A percentile compares a stretch with the other conserved stretches of the same genome.
Evolutionary conservation across 768 basidiomycete genomes (phyloP).

Genomic region (Rickenella mellea): DNA sequence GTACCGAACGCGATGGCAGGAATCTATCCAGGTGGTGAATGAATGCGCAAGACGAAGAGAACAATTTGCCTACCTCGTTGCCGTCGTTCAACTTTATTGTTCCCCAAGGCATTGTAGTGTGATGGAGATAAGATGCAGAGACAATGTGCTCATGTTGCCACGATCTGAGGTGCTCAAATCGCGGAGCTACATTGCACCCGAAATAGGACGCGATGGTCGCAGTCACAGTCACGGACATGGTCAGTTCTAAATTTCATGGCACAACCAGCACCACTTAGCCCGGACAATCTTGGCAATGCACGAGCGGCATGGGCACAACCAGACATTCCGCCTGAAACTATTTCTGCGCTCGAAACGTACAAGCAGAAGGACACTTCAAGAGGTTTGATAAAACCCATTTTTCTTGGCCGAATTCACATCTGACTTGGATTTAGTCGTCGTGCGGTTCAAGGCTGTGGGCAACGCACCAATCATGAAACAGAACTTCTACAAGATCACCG

Average conservation of each 20-base stretch:
- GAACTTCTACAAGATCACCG: slow-evolving; percentile 96
- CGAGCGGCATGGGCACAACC: too few relatives aligned
- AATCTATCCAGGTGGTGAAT: slow-evolving; percentile 27
- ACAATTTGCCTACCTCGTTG: slow-evolving; percentile 15
- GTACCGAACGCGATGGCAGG: slow-evolving; percentile 58
- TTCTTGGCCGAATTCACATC: neutral
- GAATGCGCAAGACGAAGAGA: neutral
- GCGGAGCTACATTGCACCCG: too few relatives aligned
- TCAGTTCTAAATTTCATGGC: too few relatives aligned
- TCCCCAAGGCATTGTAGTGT: slow-evolving; percentile 22
- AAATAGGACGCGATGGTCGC: too few relatives aligned
- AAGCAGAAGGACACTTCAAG: slow-evolving; percentile 79
- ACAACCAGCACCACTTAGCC: too few relatives aligned
- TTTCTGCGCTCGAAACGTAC: slow-evolving; percentile 75
- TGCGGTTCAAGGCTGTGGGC: slow-evolving; percentile 95
- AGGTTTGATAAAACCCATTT: slow-evolving; percentile 30
- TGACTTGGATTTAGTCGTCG: slow-evolving; percentile 56
- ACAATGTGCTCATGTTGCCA: too few relatives aligned
- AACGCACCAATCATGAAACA: slow-evolving; percentile 99
- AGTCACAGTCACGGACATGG: too few relatives aligned
- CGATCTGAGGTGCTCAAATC: too few relatives aligned
- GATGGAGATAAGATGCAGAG: too few relatives aligned
- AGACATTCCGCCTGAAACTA: slow-evolving; percentile 42
- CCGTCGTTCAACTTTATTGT: slow-evolving; percentile 26
- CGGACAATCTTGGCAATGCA: too few relatives aligned